These are phyloP conservation scores for Mimosa pudica DNA, from an alignment of 306 rosid species.

Conservation along the genomic window DNA sequence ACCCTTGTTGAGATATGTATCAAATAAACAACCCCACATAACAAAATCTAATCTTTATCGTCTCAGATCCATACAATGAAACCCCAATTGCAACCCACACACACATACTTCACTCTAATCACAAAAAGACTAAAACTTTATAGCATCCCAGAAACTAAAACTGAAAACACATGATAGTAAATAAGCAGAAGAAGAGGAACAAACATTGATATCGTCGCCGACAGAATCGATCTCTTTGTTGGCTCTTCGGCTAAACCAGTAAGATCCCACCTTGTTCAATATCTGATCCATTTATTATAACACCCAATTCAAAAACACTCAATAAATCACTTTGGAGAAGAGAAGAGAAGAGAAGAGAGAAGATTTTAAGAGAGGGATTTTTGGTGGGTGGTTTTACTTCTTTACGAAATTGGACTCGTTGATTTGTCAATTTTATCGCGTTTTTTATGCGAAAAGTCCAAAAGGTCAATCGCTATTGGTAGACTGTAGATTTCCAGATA, in stretches of 20 bases:
- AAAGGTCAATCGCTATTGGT: neutral
- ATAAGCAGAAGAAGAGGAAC: neutral
- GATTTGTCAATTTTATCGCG: neutral
- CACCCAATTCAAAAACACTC: neutral
- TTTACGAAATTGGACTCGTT: neutral
- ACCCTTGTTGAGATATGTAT: neutral
- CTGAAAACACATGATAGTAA: neutral
- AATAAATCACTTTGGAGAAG: neutral
- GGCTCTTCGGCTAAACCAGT: constrained; percentile 83
- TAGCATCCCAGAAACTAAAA: constrained; percentile 7
- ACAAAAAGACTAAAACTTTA: neutral
- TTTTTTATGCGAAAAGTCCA: neutral
- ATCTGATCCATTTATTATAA: constrained; percentile 68
- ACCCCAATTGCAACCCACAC: neutral
- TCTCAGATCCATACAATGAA: constrained; percentile 13
- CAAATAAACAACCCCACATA: neutral
- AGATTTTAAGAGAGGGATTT: neutral
- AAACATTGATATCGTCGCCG: constrained; percentile 78
- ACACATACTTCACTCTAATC: neutral
- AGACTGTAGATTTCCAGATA: neutral
- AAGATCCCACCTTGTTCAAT: constrained; percentile 83
- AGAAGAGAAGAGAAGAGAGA: neutral
- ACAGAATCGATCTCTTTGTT: constrained; percentile 69
- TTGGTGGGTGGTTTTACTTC: neutral
- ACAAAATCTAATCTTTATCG: neutral